A percentile compares a stretch with the other conserved stretches of the same genome.
Evolutionary conservation across 176 grass and related monocot species (phyloP).

Genomic region (Zea luxurians): DNA sequence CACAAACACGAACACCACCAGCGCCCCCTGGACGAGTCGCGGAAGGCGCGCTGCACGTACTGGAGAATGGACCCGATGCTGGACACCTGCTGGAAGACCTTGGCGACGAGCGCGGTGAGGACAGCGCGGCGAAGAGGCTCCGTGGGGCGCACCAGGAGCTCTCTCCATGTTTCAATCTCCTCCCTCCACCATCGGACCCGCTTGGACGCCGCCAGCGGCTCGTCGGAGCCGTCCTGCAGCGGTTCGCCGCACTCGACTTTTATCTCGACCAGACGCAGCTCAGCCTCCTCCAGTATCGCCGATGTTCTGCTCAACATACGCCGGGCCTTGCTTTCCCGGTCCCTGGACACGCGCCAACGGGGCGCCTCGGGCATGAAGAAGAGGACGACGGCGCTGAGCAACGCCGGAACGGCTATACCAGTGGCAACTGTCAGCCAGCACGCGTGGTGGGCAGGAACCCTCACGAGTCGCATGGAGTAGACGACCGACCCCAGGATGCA

Average conservation of each 20-base stretch:
- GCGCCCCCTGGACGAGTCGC: slow-evolving; percentile 14
- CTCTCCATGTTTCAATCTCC: slow-evolving; percentile 4
- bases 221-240: neutral
- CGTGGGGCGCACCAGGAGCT: slow-evolving; percentile 35
- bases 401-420: slow-evolving; percentile 22
- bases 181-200: slow-evolving; percentile 29
- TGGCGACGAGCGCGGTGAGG: slow-evolving; percentile 42
- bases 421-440: slow-evolving; percentile 30
- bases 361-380: slow-evolving; percentile 48
- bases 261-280: slow-evolving; percentile 38
- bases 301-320: slow-evolving; percentile 36
- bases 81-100: slow-evolving; percentile 51
- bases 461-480: slow-evolving; percentile 24
- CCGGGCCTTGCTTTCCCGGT: slow-evolving; percentile 20
- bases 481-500: slow-evolving; percentile 40
- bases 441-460: slow-evolving; percentile 25
- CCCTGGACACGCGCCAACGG: slow-evolving; percentile 24
- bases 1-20: slow-evolving; percentile 35
- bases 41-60: slow-evolving; percentile 34
- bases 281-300: slow-evolving; percentile 21
- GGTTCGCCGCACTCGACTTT: slow-evolving; percentile 9
- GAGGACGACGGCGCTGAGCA: slow-evolving; percentile 17
- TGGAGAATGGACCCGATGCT: slow-evolving; percentile 25
- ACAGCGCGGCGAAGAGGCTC: slow-evolving; percentile 40
- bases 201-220: neutral